Base-by-base conservation (phyloP, 495 filamentous ascomycete genomes). In the Neurospora hispaniola region DNA sequence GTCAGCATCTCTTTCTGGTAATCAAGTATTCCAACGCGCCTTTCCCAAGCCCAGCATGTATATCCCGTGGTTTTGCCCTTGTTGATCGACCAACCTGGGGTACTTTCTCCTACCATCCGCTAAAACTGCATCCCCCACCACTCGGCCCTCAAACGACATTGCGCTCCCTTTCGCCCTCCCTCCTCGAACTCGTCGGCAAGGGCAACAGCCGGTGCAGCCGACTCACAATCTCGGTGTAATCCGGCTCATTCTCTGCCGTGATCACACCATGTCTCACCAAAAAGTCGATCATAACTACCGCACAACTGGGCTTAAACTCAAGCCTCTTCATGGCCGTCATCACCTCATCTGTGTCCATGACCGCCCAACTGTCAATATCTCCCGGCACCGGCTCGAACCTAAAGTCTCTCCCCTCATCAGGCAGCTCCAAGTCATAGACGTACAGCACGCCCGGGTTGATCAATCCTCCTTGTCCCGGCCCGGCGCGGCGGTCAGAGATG, bases 231-330 rank as follows among this genome's bases (percentile, higher is more conserved):
- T 87, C 84, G 10, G 83, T 74, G 75, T 83, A 88, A 68, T 85
- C 77, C 71, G 48, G 71, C 80, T 90, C 87, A 31, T 85, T 84
- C 71, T 88, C 85, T 0, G 79, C 71, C 1, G 75, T 87, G 11
- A 90, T 79, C 40, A 88, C 72, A 1, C 88, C 86, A 78, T 89
- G 87, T 42, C 85, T 74, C 42, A 90, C 80, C 31, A 90, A 84
- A 76, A 88, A 88, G 43, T 86, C 85, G 14, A 90, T 75, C 66
- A 87, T 71, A 42, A 87, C 84, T 6, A 84, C 74, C 12, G 82
- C 85, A 72, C 83, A 82, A 73, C 86, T 86, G 1, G 84, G 81
- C 77, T 89, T 90, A 77, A 90, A 90, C 78, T 87, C 82, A 16
- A 81, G 78, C 3, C 72, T 71, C 39, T 76, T 44, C 71, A 90